Base-by-base conservation (phyloP, 1,284 basidiomycete species). In the Rhodotorula sp. region DNA sequence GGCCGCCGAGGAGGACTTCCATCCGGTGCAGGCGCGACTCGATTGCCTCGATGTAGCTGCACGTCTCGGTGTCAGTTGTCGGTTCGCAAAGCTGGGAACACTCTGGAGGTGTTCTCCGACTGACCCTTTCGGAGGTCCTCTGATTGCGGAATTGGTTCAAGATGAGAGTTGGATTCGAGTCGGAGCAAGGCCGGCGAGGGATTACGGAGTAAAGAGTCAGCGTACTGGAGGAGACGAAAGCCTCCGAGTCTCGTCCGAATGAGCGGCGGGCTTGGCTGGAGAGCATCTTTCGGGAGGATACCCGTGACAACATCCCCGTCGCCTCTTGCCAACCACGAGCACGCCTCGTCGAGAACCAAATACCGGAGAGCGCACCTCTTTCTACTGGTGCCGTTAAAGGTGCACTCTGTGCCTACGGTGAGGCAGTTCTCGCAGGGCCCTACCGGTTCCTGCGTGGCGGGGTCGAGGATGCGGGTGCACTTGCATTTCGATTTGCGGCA, bases 31-130 rank as follows among this genome's bases (percentile, higher is more conserved):
- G 83, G 18, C 91, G 87, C 18, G 90, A 90, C 80, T 93, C 91
- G 77, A 93, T 92, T 38, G 91, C 91, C 79, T 93, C 90, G 79
- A 93, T 93, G 83, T 93, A 93, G 3, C 92, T 92, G 78, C 91
- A 92, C 6, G 23, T 19, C 19, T 12, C n/a, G 16, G 90, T 89
- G 34, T 34, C 34, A 34, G 34, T n/a, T 34, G 34, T 7, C 34
- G 4, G 4, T 34, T 34, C 34, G 34, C 34, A 34, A 4, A 4
- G 34, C 34, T 34, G 4, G 34, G 34, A 34, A 34, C 34, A 34
- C 7, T 34, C 34, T 34, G 34, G 7, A 7, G 34, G 7, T 5
- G 34, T 34, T 34, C 34, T 34, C 34, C 34, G 34, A 23, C 69
- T 31, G n/a, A 76, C 73, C 75, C 75, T 66, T 76, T 76, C 19